These are phyloP conservation scores for Saccharomycopsis malanga DNA, from an alignment of 805 yeast genomes.

Conservation along the genomic window DNA sequence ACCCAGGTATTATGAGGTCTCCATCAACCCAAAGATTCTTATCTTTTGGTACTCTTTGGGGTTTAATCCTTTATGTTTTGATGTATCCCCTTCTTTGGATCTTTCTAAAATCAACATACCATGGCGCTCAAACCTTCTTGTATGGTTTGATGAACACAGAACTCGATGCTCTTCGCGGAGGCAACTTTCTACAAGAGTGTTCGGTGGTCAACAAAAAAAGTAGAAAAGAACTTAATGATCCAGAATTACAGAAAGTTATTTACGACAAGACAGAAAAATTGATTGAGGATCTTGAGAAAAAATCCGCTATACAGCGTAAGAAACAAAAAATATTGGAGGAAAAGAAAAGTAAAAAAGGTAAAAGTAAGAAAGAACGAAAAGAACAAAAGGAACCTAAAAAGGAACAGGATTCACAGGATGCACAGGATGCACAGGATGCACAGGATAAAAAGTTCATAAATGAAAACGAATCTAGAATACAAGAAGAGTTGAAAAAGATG, in stretches of 20 bases:
- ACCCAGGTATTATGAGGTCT: conserved; percentile 90
- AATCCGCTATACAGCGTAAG: conserved; percentile 63
- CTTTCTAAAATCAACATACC: conserved; percentile 62
- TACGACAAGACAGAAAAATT: conserved; percentile 54
- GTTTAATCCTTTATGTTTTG: conserved; percentile 56
- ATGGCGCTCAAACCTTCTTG: conserved; percentile 75
- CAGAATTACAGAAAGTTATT: conserved; percentile 50
- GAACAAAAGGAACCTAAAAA: not conserved
- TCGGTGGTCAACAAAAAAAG: conserved; percentile 38
- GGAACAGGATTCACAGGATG: not conserved
- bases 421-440: not conserved
- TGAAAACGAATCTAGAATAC: conserved; percentile 3
- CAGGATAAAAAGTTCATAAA: not conserved
- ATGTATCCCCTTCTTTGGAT: conserved; percentile 81
- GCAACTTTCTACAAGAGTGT: conserved; percentile 71
- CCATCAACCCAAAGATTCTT: conserved; percentile 75
- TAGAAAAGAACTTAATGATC: conserved; percentile 59
- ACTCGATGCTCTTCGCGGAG: conserved; percentile 53
- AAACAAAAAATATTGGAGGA: conserved; percentile 25
- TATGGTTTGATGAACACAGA: conserved; percentile 70
- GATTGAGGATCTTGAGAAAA: conserved; percentile 58
- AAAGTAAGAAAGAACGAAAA: conserved; percentile 5
- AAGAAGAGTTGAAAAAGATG: conserved; percentile 16
- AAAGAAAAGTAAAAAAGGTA: conserved; percentile 11
- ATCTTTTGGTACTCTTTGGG: conserved; percentile 65